These are phyloP conservation scores for Botrytis sinoallii DNA, from an alignment of 2,329 filamentous ascomycete species.

Conservation along the genomic window DNA sequence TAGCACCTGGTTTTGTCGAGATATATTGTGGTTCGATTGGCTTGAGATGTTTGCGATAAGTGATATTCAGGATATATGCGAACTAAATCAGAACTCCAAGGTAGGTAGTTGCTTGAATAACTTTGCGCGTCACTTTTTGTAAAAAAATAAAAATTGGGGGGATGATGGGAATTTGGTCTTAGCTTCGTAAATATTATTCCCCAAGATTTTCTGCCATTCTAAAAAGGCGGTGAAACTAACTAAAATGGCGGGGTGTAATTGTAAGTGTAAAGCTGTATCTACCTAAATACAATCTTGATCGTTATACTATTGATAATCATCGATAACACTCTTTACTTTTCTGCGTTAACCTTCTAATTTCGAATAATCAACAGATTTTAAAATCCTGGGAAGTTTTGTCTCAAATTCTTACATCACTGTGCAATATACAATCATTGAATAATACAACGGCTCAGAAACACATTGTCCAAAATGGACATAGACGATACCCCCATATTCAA, in stretches of 20 bases:
- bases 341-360: not conserved
- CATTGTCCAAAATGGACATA: not conserved
- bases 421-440: not conserved
- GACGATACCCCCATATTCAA: constrained; percentile 30
- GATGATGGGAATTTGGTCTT: not conserved
- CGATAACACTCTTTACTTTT: not conserved
- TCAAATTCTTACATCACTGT: not conserved
- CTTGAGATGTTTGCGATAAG: not conserved
- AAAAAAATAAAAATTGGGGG: not conserved
- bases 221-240: not conserved
- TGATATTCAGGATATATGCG: not conserved
- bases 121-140: not conserved
- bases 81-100: not conserved
- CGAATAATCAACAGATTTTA: not conserved
- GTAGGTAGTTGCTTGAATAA: not conserved
- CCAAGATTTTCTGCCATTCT: constrained; percentile 1
- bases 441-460: not conserved
- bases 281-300: not conserved
- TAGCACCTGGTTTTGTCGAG: not conserved
- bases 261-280: not conserved
- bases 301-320: not conserved
- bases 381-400: not conserved
- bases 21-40: not conserved
- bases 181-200: not conserved
- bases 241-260: not conserved